These are phyloP conservation scores for Gymnopilus junonius DNA, from an alignment of 768 basidiomycete species.

Conservation along the genomic window DNA sequence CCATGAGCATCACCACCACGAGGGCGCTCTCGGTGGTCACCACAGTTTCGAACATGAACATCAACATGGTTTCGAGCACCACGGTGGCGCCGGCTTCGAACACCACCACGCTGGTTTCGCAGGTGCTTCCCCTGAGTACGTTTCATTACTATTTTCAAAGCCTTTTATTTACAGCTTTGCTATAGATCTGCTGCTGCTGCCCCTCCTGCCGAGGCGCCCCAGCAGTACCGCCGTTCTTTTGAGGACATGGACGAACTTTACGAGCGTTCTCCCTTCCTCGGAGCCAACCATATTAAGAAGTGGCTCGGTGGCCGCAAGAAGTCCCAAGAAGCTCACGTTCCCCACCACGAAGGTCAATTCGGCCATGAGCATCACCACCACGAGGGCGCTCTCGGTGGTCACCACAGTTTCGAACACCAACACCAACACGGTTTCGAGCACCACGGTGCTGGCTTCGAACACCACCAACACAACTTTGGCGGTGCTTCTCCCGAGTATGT, in stretches of 20 bases:
- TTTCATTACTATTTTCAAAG: not conserved
- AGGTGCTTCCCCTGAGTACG: not conserved
- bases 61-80: not conserved
- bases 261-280: conserved; percentile 14
- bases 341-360: not conserved
- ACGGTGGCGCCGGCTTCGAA: too few species aligned
- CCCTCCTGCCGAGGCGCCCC: not conserved
- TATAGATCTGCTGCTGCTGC: not conserved
- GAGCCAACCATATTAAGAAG: conserved; percentile 3
- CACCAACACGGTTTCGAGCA: too few species aligned
- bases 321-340: too few species aligned
- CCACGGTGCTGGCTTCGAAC: not conserved
- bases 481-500: not conserved
- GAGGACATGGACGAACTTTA: conserved; percentile 3
- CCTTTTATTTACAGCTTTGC: not conserved
- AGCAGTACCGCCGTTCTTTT: not conserved
- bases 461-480: not conserved
- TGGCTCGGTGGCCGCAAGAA: too few species aligned
- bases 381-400: not conserved
- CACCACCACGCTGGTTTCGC: not conserved
- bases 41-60: not conserved
- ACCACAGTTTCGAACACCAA: not conserved
- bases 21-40: not conserved
- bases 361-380: not conserved
- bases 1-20: not conserved